Conservation (phyloP, 192 early-diverging fungal species). For the Coemansia sp. region DNA sequence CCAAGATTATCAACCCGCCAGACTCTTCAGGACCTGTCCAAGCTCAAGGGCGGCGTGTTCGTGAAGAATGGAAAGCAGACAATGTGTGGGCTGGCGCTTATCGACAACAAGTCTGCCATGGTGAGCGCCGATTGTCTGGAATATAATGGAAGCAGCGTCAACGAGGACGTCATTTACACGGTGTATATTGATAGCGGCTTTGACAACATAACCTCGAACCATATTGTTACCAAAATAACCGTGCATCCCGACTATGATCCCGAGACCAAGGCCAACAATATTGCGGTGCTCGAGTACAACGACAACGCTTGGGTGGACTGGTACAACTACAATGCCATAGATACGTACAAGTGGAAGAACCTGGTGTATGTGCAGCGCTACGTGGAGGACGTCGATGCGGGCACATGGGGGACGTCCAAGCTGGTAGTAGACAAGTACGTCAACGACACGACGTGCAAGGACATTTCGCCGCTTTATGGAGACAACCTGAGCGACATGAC, state of each 20-base stretch:
- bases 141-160: slow-evolving; percentile 3
- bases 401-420: slow-evolving; percentile 19
- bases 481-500: slow-evolving; percentile 13
- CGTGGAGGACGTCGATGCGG: slow-evolving; percentile 4
- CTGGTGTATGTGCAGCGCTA: slow-evolving; percentile 15
- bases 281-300: slow-evolving; percentile 20
- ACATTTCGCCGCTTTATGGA: slow-evolving; percentile 18
- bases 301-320: background rate
- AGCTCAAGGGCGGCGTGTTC: slow-evolving; percentile 12
- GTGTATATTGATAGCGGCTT: slow-evolving; percentile 5
- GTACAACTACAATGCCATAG: background rate
- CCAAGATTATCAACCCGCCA: too few species aligned
- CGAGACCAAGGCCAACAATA: slow-evolving; percentile 7
- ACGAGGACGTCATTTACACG: slow-evolving; percentile 7
- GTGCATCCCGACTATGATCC: slow-evolving; percentile 17
- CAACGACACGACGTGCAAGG: slow-evolving; percentile 7
- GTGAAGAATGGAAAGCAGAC: slow-evolving; percentile 13
- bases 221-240: slow-evolving; percentile 5
- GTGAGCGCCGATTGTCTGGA: slow-evolving; percentile 16
- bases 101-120: slow-evolving; percentile 7
- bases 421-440: background rate
- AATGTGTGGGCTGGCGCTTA: slow-evolving; percentile 8
- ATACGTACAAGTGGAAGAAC: slow-evolving; percentile 5
- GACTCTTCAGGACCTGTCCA: background rate
- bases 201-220: background rate